phyloP scores from a whole-genome alignment of 768 basidiomycete genomes.

The Trametes maxima region DNA sequence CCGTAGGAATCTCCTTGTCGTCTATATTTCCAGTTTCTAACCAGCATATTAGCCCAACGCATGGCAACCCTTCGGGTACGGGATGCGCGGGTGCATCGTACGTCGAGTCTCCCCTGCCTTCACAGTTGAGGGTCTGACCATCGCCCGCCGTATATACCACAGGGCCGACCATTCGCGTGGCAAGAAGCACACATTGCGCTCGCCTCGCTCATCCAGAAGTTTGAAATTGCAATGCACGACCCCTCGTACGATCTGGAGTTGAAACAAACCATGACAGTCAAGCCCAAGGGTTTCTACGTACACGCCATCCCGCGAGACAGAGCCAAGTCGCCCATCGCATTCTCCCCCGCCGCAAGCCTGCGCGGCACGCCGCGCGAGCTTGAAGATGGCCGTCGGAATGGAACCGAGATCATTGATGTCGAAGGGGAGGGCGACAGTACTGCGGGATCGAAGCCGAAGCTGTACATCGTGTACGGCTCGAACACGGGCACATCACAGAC shows the following conservation, averaged over 20 bases:
- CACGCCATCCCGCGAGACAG: slow-evolving; percentile 40
- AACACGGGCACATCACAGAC: slow-evolving; percentile 53
- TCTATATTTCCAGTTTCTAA: background rate
- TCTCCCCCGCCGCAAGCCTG: slow-evolving; percentile 23
- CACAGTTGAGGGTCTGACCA: no score
- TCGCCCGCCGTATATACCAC: no score
- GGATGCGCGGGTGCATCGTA: slow-evolving; percentile 31
- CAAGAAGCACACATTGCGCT: slow-evolving; percentile 48
- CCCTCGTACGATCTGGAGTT: slow-evolving; percentile 45
- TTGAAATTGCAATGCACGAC: slow-evolving; percentile 46
- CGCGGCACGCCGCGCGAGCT: background rate
- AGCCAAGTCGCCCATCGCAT: slow-evolving; percentile 10
- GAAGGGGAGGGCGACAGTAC: no score
- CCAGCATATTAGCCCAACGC: slow-evolving; percentile 38
- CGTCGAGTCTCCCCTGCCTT: slow-evolving; percentile 1
- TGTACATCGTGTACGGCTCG: slow-evolving; percentile 48
- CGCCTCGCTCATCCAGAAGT: slow-evolving; percentile 45
- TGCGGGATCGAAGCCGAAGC: slow-evolving; percentile 28
- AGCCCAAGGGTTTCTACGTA: slow-evolving; percentile 46
- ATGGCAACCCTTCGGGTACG: slow-evolving; percentile 44
- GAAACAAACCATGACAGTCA: slow-evolving; percentile 49
- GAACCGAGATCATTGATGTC: background rate
- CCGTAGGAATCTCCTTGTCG: slow-evolving; percentile 31
- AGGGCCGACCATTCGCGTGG: slow-evolving; percentile 49
- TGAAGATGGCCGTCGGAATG: background rate